Conservation (phyloP, 805 yeast species). For the Phaffomyces opuntiae region DNA sequence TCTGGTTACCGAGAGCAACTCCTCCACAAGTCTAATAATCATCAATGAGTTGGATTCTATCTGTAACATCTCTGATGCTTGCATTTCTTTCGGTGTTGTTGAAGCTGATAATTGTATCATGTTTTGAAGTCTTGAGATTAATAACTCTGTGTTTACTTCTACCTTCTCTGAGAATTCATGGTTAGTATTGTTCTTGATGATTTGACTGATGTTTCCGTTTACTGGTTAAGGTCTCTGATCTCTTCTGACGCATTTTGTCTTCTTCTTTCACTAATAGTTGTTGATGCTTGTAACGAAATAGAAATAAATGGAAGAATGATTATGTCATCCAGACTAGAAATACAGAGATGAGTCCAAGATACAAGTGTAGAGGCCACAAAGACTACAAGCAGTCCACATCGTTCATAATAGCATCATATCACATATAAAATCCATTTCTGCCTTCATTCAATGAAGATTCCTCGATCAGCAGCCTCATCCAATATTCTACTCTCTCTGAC, state of each 20-base stretch:
- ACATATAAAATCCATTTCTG: background rate
- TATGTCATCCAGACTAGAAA: no score
- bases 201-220: conserved; percentile 10
- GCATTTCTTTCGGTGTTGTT: conserved; percentile 27
- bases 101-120: conserved; percentile 39
- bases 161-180: conserved; percentile 30
- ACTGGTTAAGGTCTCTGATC: conserved; percentile 34
- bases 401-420: no score
- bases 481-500: conserved; percentile 29
- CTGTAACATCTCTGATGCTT: conserved; percentile 46
- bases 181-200: no score
- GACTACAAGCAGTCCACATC: no score
- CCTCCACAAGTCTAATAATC: conserved; percentile 46
- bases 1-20: conserved; percentile 40
- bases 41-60: conserved; percentile 48
- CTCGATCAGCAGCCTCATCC: conserved; percentile 40
- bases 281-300: no score
- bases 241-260: conserved; percentile 30
- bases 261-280: no score
- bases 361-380: no score
- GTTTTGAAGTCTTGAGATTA: conserved; percentile 45
- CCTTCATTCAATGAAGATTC: conserved; percentile 32
- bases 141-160: conserved; percentile 42
- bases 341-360: no score
- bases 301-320: no score